A percentile compares a stretch with the other conserved stretches of the same genome.
phyloP scores from a whole-genome alignment of 768 basidiomycete genomes.

The Lactifluus subvellereus region DNA sequence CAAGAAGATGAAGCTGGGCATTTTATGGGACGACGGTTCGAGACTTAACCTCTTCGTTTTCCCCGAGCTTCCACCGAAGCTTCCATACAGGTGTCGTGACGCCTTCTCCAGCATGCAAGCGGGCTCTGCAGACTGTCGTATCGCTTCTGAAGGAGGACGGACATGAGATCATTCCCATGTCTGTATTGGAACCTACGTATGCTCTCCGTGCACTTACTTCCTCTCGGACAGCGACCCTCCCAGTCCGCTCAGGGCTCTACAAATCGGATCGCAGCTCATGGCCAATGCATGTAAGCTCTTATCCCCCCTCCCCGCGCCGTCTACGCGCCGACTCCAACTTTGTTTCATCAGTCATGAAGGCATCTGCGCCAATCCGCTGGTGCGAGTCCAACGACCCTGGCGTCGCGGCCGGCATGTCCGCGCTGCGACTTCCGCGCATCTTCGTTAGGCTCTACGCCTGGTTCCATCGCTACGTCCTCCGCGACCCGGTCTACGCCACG shows the following conservation, averaged over 20 bases:
- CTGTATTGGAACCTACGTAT: constrained; percentile 18
- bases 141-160: constrained; percentile 41
- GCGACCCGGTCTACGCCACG: constrained; percentile 49
- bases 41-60: not conserved
- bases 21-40: constrained; percentile 50
- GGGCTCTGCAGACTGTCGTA: constrained; percentile 47
- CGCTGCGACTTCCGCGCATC: constrained; percentile 43
- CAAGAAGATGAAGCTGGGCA: constrained; percentile 14
- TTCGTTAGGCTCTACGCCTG: constrained; percentile 43
- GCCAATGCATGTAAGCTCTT: constrained; percentile 42
- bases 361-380: constrained; percentile 16
- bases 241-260: constrained; percentile 46
- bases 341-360: constrained; percentile 28
- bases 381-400: constrained; percentile 48
- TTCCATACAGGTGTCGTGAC: constrained; percentile 43
- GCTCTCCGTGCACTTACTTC: not conserved
- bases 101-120: constrained; percentile 53
- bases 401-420: constrained; percentile 35
- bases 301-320: constrained; percentile 23
- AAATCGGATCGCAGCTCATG: constrained; percentile 48
- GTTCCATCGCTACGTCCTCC: constrained; percentile 47
- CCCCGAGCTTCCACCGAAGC: not conserved
- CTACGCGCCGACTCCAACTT: not conserved
- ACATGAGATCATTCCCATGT: constrained; percentile 50
- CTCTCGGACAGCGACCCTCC: constrained; percentile 35